A percentile compares a stretch with the other conserved stretches of the same genome.
These are phyloP conservation scores for Trametes villosa DNA, from an alignment of 768 basidiomycete genomes.

Conservation along the genomic window DNA sequence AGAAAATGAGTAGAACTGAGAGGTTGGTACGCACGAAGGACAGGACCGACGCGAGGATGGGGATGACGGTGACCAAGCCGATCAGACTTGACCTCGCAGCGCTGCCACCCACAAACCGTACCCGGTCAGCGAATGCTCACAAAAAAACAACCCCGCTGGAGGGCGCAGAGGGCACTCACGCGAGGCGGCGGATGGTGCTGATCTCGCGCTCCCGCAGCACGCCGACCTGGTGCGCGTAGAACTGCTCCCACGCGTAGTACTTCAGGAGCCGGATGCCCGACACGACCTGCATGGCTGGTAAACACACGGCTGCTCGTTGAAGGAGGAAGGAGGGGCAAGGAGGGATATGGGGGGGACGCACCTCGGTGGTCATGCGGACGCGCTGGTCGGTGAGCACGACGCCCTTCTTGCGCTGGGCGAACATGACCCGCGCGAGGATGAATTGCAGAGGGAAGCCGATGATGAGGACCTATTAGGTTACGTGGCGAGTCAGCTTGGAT, in stretches of 20 bases:
- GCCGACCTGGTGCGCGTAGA: slow-evolving; percentile 75
- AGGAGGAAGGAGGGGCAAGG: background rate
- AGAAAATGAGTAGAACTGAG: too few relatives aligned
- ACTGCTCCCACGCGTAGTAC: slow-evolving; percentile 86
- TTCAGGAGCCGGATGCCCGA: slow-evolving; percentile 93
- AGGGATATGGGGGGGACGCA: slow-evolving; percentile 14
- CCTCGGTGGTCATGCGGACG: slow-evolving; percentile 66
- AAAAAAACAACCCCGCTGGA: too few relatives aligned
- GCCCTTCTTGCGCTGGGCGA: slow-evolving; percentile 55
- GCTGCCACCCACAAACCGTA: slow-evolving; percentile 7
- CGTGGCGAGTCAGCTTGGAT: too few relatives aligned
- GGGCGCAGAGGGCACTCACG: slow-evolving; percentile 29
- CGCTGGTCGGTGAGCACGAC: slow-evolving; percentile 70
- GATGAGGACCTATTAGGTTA: slow-evolving; percentile 47
- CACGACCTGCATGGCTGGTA: slow-evolving; percentile 55
- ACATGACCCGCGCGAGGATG: slow-evolving; percentile 55
- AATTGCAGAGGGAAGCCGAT: slow-evolving; percentile 64
- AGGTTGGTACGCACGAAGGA: slow-evolving; percentile 65
- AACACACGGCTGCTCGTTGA: too few relatives aligned
- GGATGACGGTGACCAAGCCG: slow-evolving; percentile 53
- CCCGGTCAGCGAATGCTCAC: background rate
- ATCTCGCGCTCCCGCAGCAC: slow-evolving; percentile 75
- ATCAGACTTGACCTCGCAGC: slow-evolving; percentile 41
- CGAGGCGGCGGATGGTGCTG: slow-evolving; percentile 46
- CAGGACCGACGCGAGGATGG: slow-evolving; percentile 75